Evolutionary conservation across 352 stramenopile species (phyloP), one percentile per base, ranked within the genome.

Genomic region (Phytophthora idaei): DNA sequence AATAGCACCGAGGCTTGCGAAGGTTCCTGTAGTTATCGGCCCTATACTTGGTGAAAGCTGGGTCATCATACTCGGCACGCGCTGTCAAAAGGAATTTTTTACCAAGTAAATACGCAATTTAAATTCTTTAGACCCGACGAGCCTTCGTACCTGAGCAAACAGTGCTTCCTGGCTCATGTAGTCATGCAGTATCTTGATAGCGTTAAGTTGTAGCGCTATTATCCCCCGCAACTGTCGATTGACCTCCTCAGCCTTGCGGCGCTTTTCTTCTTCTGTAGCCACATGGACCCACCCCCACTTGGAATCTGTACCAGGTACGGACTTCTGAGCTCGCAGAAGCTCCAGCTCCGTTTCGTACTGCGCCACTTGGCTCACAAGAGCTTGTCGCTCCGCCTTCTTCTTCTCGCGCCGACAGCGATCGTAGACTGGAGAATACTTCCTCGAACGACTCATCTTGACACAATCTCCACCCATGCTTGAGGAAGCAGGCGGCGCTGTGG

Each of bases 261-360:
- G 54, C 10, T 52, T 64, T 10, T 50, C 28, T 29, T 64, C 61
- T 41, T 69, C 12, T 7, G 49, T 64, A 12, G 36, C 61, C 2
- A 12, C 37, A 21, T 50, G 17, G 2, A 57, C 5, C 61, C 61
- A 69, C 3, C 37, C 28, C 61, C 54, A 69, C 15, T 64, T 69
- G 47, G 32, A 28, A 17, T 47, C 28, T 51, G 17, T 7, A 21
- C 21, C 48, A 14, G 12, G 44, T 31, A 12, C 10, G 10, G 52
- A 29, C 14, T 54, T 47, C 9, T 45, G 47, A n/a, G 59, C 32
- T 11, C 10, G 27, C 14, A 70, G 17, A 29, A 64, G 41, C 31
- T 70, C 62, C 27, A 70, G 36, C n/a, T 70, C 47, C 5, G 39
- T 27, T 47, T 70, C 55, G 39, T 56, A 64, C 11, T 54, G 54